Evolutionary conservation across 192 early-diverging fungal genomes (phyloP).

Genomic region (Coemansia sp.): DNA sequence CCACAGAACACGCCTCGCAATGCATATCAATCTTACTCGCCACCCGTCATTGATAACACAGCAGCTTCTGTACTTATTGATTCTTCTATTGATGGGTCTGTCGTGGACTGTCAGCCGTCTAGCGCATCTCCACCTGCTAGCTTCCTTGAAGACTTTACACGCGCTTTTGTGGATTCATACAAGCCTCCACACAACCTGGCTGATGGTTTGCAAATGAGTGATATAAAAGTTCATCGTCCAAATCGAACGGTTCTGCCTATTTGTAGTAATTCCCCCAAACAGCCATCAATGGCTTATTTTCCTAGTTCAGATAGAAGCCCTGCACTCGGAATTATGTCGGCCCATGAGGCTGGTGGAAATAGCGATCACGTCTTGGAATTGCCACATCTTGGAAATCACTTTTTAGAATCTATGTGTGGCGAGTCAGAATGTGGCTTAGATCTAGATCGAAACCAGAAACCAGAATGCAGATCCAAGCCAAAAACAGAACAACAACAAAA

Average conservation of each 20-base stretch:
- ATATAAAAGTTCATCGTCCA: background rate
- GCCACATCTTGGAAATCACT: background rate
- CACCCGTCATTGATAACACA: background rate
- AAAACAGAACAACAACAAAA: constrained; percentile 3
- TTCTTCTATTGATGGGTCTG: background rate
- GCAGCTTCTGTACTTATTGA: background rate
- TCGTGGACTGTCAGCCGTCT: background rate
- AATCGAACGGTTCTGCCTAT: background rate
- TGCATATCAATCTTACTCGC: too few relatives aligned
- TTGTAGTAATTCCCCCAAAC: background rate
- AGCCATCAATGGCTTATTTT: background rate
- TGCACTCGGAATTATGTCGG: background rate
- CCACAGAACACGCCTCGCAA: background rate
- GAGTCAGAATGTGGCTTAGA: background rate
- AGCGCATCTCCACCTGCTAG: constrained; percentile 24
- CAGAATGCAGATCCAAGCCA: background rate
- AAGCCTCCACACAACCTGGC: background rate
- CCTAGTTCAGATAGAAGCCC: background rate
- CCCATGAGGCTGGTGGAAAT: background rate
- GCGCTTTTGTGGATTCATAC: constrained; percentile 37
- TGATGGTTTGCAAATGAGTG: background rate
- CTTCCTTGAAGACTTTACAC: constrained; percentile 44
- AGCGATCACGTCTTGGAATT: background rate
- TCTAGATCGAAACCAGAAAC: background rate
- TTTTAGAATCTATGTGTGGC: background rate